Base-by-base conservation (phyloP, 768 basidiomycete genomes). In the Lentinula raphanica region DNA sequence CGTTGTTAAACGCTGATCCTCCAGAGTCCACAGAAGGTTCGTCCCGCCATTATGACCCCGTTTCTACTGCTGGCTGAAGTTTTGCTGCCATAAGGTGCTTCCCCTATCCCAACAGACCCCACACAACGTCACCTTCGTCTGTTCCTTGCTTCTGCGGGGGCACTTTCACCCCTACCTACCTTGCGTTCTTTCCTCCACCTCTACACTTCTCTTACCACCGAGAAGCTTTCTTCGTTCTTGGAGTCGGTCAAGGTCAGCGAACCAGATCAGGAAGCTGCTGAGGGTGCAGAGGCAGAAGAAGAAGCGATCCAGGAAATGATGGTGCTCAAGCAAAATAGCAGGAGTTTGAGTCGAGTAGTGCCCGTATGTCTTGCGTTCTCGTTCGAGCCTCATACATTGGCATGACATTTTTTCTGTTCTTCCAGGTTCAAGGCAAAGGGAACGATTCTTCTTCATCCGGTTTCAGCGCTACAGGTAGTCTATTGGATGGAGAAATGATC, bases 221-320 rank as follows among this genome's bases (percentile, higher is more conserved):
- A 83, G 67, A 98, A 98, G 74, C 82, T 99, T 27, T 88, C 95
- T 0, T 87, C 86, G 64, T 97, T 98, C 82, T 76, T 96, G 45
- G 92, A 58, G 13, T 38, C 40, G 51, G 51, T 25, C 42, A 56
- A 44, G 40, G 19, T 56, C 36, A 28, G n/a, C 23, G 53, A 44
- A 15, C 28, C 53, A 17, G 53, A 38, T 9, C 23, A 44, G 36
- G 42, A 54, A 50, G 32, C 49, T 31, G 44, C 25, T 42, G 60
- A 50, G 36, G 49, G 13, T 2, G 49, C 28, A 2, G 85, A 83
- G 44, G 90, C 91, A 62, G 96, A 98, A 73, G 96, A 98, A 68
- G 90, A 91, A 71, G 88, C 98, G 67, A 79, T 99, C 59, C 90
- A 95, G 73, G 91, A 96, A 80, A 83, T 98, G 80, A 97, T 98